Base-by-base conservation (phyloP, 1,284 basidiomycete genomes). In the Ceratobasidium papillatum region DNA sequence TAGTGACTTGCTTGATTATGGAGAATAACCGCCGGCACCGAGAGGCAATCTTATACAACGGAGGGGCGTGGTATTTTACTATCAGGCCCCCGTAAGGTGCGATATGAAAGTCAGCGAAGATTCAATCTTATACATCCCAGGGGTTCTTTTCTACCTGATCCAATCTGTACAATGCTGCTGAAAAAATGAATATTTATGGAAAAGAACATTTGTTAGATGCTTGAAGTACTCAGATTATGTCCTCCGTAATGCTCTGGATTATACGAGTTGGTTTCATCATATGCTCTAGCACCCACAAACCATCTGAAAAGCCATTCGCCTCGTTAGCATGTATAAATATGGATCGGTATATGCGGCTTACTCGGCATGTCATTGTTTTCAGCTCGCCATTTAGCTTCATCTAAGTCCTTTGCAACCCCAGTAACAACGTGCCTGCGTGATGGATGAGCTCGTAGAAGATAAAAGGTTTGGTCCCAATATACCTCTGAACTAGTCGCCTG, bases 341-440 rank as follows among this genome's bases (percentile, higher is more conserved):
- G 2, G 38, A 19, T 36, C 12, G 9, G 22, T 43, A 45, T 49
- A 54, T 41, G 25, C 8, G 36, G 82, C 89, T 77, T 79, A 94
- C 93, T 94, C 17, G 92, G 92, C 78, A 88, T 87, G 81, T 94
- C 92, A 77, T 93, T 94, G 75, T 87, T 85, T 78, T 89, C 86
- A 65, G 92, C 91, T 77, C 94, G 87, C 87, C 88, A 88, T 14
- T 85, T 78, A 0, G 93, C 94, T 79, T 92, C 90, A 9, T 87
- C 86, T 78, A 83, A 78, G 78, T 92, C 87, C 77, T 84, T 86
- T 3, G 91, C 88, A 2, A 96, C 88, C 0, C 94, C 93, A 11
- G 89, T 93, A 49, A 84, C 79, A 32, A 96, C 87, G 79, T 96
- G 95, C 17, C 95, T 73, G 41, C n/a, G 9, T 38, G 19, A 17